These are phyloP conservation scores for Aspergillus japonicus DNA, from an alignment of 2,329 filamentous ascomycete species.

Conservation along the genomic window DNA sequence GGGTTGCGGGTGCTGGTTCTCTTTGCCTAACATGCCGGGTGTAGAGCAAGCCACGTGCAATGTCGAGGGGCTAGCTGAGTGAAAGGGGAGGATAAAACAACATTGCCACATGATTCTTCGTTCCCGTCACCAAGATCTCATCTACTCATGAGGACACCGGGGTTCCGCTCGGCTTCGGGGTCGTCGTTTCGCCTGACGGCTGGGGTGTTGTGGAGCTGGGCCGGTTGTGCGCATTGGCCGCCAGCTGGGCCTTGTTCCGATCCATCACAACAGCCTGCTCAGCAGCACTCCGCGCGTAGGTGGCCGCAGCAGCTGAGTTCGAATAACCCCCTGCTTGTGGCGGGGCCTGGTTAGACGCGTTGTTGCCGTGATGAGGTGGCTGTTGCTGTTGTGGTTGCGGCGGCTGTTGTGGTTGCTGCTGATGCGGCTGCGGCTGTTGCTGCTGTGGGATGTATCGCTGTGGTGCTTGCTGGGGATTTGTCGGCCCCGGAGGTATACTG, in stretches of 20 bases:
- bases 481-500: constrained; percentile 29
- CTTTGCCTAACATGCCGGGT: background rate
- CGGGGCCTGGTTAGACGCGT: constrained; percentile 30
- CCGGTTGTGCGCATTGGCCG: constrained; percentile 29
- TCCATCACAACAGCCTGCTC: constrained; percentile 43
- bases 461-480: constrained; percentile 23
- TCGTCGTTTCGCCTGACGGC: constrained; percentile 32
- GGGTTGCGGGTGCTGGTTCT: background rate
- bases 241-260: constrained; percentile 39
- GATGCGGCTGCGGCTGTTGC: constrained; percentile 27
- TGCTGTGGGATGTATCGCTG: constrained; percentile 32
- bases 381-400: constrained; percentile 29
- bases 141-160: constrained; percentile 25
- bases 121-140: background rate
- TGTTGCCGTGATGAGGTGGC: constrained; percentile 28
- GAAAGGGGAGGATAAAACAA: constrained; percentile 5
- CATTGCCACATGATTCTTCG: constrained; percentile 4
- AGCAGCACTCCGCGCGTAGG: constrained; percentile 40
- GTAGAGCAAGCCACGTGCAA: background rate
- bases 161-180: constrained; percentile 33
- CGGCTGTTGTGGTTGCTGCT: constrained; percentile 19
- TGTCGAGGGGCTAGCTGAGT: background rate
- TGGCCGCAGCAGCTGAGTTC: constrained; percentile 36
- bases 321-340: constrained; percentile 32
- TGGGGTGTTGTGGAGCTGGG: constrained; percentile 35